Base-by-base conservation (phyloP, 2,329 filamentous ascomycete species). In the Annulohypoxylon truncatum region DNA sequence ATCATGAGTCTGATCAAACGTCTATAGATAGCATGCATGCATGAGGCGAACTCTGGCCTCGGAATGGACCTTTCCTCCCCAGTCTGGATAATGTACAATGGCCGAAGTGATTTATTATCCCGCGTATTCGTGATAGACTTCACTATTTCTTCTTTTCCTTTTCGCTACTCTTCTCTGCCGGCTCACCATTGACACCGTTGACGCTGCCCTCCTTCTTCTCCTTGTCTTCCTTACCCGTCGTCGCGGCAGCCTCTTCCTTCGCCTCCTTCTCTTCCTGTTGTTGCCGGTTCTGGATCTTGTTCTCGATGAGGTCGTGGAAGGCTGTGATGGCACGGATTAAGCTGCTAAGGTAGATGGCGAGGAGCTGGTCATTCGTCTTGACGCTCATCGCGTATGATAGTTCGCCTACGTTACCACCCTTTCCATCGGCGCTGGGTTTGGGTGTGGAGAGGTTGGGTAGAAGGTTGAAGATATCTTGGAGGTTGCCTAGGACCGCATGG, bases 381-480 rank as follows among this genome's bases (percentile, higher is more conserved):
- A 97, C 89, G 82, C 93, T 97, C 94, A 99, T 97, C 33, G 96
- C 94, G 67, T 96, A 88, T n/a, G 94, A 91, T 57, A 99, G 85
- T 79, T 98, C 96, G 76, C 91, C 90, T 73, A 90, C 81, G 79
- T 84, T 82, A 62, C 77, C 76, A 29, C 81, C 77, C 74, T 90
- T 86, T 68, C 83, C 85, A 42, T 90, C 89, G 4, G 85, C 81
- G 44, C 85, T 84, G 1, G 86, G 81, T 60, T 92, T 88, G 28
- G 95, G 93, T 35, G 94, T 96, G 8, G 93, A 94, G 55, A 99
- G 87, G 81, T 99, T 99, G 50, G 96, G 96, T 22, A 99, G 89
- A 44, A 99, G 90, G 82, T 99, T 99, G 87, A 99, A 99, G 67
- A 98, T 93, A 77, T 99, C 96, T 83, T 99, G 96, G n/a, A 99